Evolutionary conservation across 257 asterid species (phyloP).

Genomic region (Ilex asprella): DNA sequence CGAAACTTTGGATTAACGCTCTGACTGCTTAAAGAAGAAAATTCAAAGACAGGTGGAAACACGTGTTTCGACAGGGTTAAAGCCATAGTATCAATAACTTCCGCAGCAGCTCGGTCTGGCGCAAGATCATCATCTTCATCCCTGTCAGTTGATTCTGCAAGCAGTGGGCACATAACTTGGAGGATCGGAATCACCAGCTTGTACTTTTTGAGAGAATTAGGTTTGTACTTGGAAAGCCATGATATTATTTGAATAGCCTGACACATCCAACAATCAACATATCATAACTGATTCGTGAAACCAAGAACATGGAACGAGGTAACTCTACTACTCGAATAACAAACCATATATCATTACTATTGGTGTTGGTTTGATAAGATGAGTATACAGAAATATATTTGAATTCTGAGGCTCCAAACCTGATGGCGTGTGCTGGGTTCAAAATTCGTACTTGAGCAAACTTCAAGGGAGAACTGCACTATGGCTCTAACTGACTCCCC

Average conservation of each 20-base stretch:
- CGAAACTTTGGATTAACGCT: constrained; percentile 86
- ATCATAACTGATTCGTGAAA: too few species aligned
- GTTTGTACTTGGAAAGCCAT: constrained; percentile 90
- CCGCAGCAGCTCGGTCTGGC: constrained; percentile 97
- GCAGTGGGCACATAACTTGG: constrained; percentile 93
- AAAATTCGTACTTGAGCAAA: constrained; percentile 74
- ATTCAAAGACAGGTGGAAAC: constrained; percentile 87
- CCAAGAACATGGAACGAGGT: constrained; percentile 2
- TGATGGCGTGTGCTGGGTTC: constrained; percentile 91
- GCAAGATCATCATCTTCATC: constrained; percentile 93
- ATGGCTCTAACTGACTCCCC: constrained; percentile 95
- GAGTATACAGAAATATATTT: too few species aligned
- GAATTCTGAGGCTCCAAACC: constrained; percentile 35
- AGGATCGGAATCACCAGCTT: constrained; percentile 89
- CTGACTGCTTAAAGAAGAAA: constrained; percentile 85
- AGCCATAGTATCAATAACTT: constrained; percentile 98
- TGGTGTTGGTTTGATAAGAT: constrained; percentile 7
- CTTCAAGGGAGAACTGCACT: constrained; percentile 95
- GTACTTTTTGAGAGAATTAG: constrained; percentile 89
- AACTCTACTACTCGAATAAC: not conserved
- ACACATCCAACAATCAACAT: constrained; percentile 10
- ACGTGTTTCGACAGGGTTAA: constrained; percentile 76
- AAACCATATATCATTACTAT: not conserved
- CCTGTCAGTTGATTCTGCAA: constrained; percentile 68
- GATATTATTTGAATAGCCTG: constrained; percentile 98